Evolutionary conservation across 257 asterid species (phyloP).

Genomic region (Salvia splendens): DNA sequence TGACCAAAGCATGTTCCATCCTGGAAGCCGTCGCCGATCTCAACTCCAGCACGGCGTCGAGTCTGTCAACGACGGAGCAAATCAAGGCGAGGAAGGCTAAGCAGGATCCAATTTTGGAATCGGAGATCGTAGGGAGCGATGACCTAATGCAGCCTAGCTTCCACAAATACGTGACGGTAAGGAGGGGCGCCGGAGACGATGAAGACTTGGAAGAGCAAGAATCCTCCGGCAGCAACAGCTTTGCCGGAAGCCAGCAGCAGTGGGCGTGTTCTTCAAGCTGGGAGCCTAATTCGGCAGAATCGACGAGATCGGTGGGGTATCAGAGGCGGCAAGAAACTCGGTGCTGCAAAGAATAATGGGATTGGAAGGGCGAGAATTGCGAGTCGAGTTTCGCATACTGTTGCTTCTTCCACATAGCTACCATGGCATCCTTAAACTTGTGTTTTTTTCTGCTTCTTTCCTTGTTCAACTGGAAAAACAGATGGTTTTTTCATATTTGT

Average conservation of each 20-base stretch:
- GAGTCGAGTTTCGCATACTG: conserved; percentile 33
- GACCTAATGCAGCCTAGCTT: conserved; percentile 82
- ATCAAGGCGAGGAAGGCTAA: no score
- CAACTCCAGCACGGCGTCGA: conserved; percentile 52
- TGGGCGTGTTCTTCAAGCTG: conserved; percentile 63
- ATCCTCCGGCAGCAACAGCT: conserved; percentile 84
- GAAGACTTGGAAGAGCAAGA: conserved; percentile 68
- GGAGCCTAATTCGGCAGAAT: conserved; percentile 82
- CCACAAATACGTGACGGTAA: conserved; percentile 83
- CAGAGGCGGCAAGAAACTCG: conserved; percentile 39
- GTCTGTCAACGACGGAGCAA: no score
- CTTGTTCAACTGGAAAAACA: conserved; percentile 40
- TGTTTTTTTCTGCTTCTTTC: conserved; percentile 13
- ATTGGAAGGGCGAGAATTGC: conserved; percentile 49
- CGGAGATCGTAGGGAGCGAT: conserved; percentile 60
- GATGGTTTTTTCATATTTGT: conserved; percentile 19
- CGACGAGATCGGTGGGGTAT: conserved; percentile 48
- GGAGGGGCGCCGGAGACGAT: conserved; percentile 54
- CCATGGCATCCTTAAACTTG: background rate
- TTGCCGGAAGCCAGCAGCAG: conserved; percentile 53
- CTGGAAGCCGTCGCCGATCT: conserved; percentile 98
- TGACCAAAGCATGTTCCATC: conserved; percentile 84
- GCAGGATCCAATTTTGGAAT: conserved; percentile 50
- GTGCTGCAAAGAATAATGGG: conserved; percentile 38
- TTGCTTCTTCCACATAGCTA: conserved; percentile 32